These are phyloP conservation scores for Sanguinoderma infundibulare DNA, from an alignment of 1,284 basidiomycete genomes.

Conservation along the genomic window DNA sequence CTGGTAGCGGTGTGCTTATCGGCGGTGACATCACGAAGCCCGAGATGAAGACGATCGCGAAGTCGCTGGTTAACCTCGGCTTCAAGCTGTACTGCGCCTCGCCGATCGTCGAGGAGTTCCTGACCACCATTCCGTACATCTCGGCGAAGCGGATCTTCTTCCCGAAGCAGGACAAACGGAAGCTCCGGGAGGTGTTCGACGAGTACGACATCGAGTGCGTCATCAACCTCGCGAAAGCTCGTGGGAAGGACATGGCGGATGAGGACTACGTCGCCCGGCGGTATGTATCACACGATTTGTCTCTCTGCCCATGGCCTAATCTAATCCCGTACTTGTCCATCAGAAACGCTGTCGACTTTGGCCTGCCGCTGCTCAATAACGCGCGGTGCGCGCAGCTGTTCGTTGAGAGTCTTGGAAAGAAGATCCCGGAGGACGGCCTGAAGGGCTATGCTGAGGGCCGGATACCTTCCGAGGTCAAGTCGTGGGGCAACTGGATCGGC, in stretches of 20 bases:
- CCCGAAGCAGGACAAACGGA: slow-evolving; percentile 97
- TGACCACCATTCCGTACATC: slow-evolving; percentile 84
- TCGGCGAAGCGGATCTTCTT: slow-evolving; percentile 91
- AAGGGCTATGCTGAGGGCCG: slow-evolving; percentile 86
- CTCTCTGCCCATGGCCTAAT: background rate
- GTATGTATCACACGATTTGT: slow-evolving; percentile 48
- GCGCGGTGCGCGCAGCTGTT: slow-evolving; percentile 89
- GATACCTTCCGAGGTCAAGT: slow-evolving; percentile 93
- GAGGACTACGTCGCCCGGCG: slow-evolving; percentile 96
- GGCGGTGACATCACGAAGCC: slow-evolving; percentile 87
- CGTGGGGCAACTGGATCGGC: slow-evolving; percentile 89
- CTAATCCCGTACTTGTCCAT: slow-evolving; percentile 17
- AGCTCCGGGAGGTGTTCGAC: slow-evolving; percentile 91
- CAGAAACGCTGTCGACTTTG: slow-evolving; percentile 93
- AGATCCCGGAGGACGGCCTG: slow-evolving; percentile 87
- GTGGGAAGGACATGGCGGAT: slow-evolving; percentile 82
- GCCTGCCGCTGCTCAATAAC: slow-evolving; percentile 90
- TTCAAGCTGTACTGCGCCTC: slow-evolving; percentile 95
- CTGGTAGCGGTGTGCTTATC: slow-evolving; percentile 84
- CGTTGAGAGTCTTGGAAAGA: slow-evolving; percentile 88
- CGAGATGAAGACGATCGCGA: slow-evolving; percentile 83
- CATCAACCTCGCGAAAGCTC: slow-evolving; percentile 88
- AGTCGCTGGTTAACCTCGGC: slow-evolving; percentile 77
- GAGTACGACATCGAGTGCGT: slow-evolving; percentile 96
- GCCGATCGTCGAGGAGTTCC: slow-evolving; percentile 77